Base-by-base conservation (phyloP, 1,139 yeast genomes). In the Candida freyschussii region DNA sequence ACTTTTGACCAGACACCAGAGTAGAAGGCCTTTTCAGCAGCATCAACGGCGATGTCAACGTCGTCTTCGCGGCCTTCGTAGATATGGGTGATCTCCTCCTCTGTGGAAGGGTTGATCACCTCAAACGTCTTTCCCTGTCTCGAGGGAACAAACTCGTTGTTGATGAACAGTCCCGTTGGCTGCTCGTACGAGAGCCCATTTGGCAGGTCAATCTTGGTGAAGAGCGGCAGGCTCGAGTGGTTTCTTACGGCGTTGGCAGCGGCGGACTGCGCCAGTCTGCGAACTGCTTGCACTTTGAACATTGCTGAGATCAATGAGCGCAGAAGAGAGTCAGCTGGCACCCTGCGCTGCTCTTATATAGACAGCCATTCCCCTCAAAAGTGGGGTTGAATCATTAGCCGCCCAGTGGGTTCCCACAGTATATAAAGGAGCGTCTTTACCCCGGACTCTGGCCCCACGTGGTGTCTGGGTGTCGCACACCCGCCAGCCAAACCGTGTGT, bases 151-250 rank as follows among this genome's bases (percentile, higher is more conserved):
- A 67, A 69, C 37, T 67, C 63, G 44, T 68, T 68, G 52, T 67
- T 60, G 43, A 69, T 68, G 56, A 67, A 69, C 33, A 69, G 54
- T 28, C 75, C 75, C 8, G 75, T 69, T 35, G 78, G 78, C 50
- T 72, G 78, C 26, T 67, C 67, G 65, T 40, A 40, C 9, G 30
- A 20, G 14, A 29, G 27, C n/a, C 44, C 44, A 26, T 37, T 40
- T 26, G 41, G 41, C 13, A 40, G 24, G 16, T 25, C 23, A 29
- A 40, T 26, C 23, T 25, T 36, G 13, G 34, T 37, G 17, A 28
- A 17, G 16, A 40, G 32, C 19, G 44, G 44, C 13, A 35, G 33
- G 13, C 35, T 36, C 2, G 43, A 32, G 32, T 36, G 36, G 11
- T 25, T 13, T 32, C 36, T 32, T 15, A 32, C 20, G 4, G 33